Conservation (phyloP, 2,329 filamentous ascomycete species). For the Xylariaceae sp. region DNA sequence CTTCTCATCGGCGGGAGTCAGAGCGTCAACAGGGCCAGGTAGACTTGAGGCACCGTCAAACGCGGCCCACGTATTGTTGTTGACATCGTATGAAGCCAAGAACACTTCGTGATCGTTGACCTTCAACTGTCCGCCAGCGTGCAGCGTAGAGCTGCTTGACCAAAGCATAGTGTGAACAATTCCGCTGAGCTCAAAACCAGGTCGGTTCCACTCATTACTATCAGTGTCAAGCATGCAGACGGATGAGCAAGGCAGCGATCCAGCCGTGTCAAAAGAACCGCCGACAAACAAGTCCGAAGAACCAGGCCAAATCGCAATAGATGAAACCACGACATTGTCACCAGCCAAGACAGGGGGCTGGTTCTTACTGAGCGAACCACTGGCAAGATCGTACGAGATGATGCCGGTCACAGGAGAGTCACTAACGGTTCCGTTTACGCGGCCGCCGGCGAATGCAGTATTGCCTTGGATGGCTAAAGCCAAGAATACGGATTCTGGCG, state of each 20-base stretch:
- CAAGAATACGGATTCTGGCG: conserved; percentile 67
- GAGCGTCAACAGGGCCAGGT: conserved; percentile 72
- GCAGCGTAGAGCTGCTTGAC: conserved; percentile 63
- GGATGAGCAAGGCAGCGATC: conserved; percentile 72
- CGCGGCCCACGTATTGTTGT: conserved; percentile 59
- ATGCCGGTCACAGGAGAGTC: conserved; percentile 64
- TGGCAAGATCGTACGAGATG: conserved; percentile 70
- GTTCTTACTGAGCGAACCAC: conserved; percentile 52
- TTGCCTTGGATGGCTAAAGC: conserved; percentile 63
- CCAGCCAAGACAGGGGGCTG: conserved; percentile 76
- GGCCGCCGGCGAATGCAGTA: conserved; percentile 76
- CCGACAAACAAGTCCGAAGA: conserved; percentile 77
- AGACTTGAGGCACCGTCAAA: conserved; percentile 60
- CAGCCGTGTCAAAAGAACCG: conserved; percentile 77
- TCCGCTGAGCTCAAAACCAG: conserved; percentile 67
- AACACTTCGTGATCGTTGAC: conserved; percentile 60
- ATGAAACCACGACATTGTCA: conserved; percentile 63
- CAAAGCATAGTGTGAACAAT: conserved; percentile 69
- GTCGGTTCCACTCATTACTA: conserved; percentile 70
- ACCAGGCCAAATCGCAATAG: conserved; percentile 67
- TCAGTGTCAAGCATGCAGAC: conserved; percentile 75
- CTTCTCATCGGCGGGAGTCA: conserved; percentile 69
- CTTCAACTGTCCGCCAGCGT: conserved; percentile 72
- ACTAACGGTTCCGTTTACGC: conserved; percentile 64
- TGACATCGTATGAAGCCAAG: conserved; percentile 68